Base-by-base conservation (phyloP, 768 basidiomycete genomes). In the Pisolithus microcarpus region DNA sequence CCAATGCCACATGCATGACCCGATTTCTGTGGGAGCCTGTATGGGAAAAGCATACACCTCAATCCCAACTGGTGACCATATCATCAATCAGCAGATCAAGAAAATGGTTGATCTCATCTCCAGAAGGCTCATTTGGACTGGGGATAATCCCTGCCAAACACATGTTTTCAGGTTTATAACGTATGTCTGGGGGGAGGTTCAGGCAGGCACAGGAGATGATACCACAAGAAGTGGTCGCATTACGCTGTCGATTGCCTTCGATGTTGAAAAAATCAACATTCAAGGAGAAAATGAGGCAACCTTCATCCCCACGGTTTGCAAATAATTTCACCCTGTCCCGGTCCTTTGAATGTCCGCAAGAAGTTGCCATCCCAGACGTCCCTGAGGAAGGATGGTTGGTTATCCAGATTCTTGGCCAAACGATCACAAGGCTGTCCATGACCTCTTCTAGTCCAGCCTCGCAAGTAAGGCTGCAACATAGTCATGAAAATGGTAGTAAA, bases 201-300 rank as follows among this genome's bases (percentile, higher is more conserved):
- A 72, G 55, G 46, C 64, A 65, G 13, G 61, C 60, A 34, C 68
- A 54, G 1, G 65, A 65, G 7, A 72, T 64, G 9, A 72, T 48
- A 3, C 69, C 66, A 10, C 61, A 54, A 0, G 69, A 72, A 1
- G 57, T 52, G 16, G 50, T 57, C 13, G 58, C 58, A 31, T 67
- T 65, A 7, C 51, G 42, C n/a, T 58, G 54, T 7, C 24, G 51
- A 6, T 60, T 62, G 2, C 65, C 61, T 26, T 71, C 50, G 0
- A 69, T 57, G 42, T 70, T 68, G 57, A 74, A 73, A 40, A 66
- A 66, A 49, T 72, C 65, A 1, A 71, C 30, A 15, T 66, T 57
- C 1, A 71, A 52, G 0, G 58, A 56, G 45, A 70, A 66, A 0
- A 61, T 54, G 18, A 62, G 54, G 26, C 56, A 38, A 9, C 49